Percentiles rank a stretch among this genome's conserved stretches.
phyloP scores from a whole-genome alignment of 495 filamentous ascomycete genomes.

The Platismatia glauca region DNA sequence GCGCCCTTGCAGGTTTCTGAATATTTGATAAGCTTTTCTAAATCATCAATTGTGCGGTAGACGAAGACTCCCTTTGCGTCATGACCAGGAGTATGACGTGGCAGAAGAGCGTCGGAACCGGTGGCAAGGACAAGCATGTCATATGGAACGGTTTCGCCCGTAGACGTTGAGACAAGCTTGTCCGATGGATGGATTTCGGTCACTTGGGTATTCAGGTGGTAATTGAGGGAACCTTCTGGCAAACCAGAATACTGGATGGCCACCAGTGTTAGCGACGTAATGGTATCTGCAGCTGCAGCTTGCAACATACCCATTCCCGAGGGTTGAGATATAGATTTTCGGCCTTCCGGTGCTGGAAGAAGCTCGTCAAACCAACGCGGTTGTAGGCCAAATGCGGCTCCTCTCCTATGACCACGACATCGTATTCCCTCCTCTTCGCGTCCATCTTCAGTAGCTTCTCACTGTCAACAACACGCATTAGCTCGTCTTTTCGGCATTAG shows the following conservation, averaged over 20 bases:
- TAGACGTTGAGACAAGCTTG: conserved; percentile 64
- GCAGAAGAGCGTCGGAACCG: conserved; percentile 82
- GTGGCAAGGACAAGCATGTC: conserved; percentile 87
- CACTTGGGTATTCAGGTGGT: conserved; percentile 77
- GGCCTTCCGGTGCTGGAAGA: conserved; percentile 83
- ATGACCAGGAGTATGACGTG: conserved; percentile 70
- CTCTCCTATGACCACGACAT: conserved; percentile 86
- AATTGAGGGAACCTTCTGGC: conserved; percentile 59
- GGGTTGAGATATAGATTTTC: conserved; percentile 89
- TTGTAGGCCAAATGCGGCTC: conserved; percentile 92
- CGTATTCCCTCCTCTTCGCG: conserved; percentile 63
- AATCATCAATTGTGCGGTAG: conserved; percentile 83
- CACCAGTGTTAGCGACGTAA: conserved; percentile 1
- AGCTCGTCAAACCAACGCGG: conserved; percentile 87
- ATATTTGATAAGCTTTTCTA: conserved; percentile 73
- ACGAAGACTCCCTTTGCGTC: conserved; percentile 87
- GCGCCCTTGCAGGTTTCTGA: conserved; percentile 55
- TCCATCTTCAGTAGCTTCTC: conserved; percentile 90
- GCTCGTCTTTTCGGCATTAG: neutral
- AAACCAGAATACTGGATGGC: conserved; percentile 34
- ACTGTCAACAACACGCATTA: conserved; percentile 31
- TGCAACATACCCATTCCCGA: conserved; percentile 65
- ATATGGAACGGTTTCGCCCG: conserved; percentile 63
- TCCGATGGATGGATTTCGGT: conserved; percentile 54
- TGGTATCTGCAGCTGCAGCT: no score